Conservation (phyloP, 2,329 filamentous ascomycete genomes). For the Sclerotinia nivalis region DNA sequence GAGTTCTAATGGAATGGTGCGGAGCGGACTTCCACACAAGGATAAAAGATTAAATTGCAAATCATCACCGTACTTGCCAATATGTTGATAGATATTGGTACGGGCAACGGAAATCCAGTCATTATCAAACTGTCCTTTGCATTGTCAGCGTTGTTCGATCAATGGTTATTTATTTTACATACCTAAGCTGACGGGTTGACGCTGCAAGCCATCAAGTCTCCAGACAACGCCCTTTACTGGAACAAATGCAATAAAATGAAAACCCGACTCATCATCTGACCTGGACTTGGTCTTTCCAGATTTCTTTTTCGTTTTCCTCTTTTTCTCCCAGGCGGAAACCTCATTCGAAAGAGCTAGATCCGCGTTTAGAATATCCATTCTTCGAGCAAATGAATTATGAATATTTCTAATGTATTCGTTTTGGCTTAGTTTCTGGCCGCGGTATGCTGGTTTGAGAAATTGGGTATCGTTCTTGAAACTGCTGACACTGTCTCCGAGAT, state of each 20-base stretch:
- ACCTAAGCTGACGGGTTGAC: slow-evolving; percentile 67
- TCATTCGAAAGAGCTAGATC: slow-evolving; percentile 66
- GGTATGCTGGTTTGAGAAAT: slow-evolving; percentile 66
- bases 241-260: slow-evolving; percentile 89
- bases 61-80: slow-evolving; percentile 64
- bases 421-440: slow-evolving; percentile 73
- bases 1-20: slow-evolving; percentile 42
- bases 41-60: slow-evolving; percentile 78
- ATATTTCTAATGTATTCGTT: slow-evolving; percentile 76
- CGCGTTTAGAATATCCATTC: slow-evolving; percentile 73
- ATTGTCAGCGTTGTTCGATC: background rate
- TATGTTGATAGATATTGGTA: slow-evolving; percentile 65
- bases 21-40: slow-evolving; percentile 66
- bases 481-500: slow-evolving; percentile 69
- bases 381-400: slow-evolving; percentile 87
- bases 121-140: slow-evolving; percentile 38
- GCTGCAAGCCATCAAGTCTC: slow-evolving; percentile 85
- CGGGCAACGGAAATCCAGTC: slow-evolving; percentile 69
- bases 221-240: slow-evolving; percentile 73
- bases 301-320: slow-evolving; percentile 44
- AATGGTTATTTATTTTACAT: slow-evolving; percentile 24
- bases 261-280: slow-evolving; percentile 61
- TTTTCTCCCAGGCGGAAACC: slow-evolving; percentile 35
- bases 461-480: slow-evolving; percentile 73
- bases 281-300: slow-evolving; percentile 46